A percentile compares a stretch with the other conserved stretches of the same genome.
Evolutionary conservation across 306 rosid genomes (phyloP).

Genomic region (Prosopis cineraria): DNA sequence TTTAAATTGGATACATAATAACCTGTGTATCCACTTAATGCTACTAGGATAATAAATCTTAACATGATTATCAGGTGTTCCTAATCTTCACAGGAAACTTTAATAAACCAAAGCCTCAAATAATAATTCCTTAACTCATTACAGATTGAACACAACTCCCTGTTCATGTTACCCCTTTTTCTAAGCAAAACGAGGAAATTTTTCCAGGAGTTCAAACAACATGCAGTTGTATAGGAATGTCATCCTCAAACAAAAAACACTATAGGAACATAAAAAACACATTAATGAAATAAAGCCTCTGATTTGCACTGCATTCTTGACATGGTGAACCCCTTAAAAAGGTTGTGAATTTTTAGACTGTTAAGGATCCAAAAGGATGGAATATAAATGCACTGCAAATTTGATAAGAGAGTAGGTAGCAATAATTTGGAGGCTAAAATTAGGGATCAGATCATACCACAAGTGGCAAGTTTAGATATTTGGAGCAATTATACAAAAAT

Average conservation of each 20-base stretch:
- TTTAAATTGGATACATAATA: background rate
- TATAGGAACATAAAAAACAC: background rate
- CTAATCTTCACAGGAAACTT: background rate
- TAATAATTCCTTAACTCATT: background rate
- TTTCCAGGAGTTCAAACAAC: background rate
- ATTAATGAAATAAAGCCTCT: background rate
- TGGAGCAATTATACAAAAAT: too few species aligned
- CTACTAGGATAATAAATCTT: background rate
- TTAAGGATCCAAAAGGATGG: too few species aligned
- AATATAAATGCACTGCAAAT: too few species aligned
- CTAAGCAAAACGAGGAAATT: background rate
- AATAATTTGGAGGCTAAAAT: too few species aligned
- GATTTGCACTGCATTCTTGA: background rate
- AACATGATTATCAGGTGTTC: background rate
- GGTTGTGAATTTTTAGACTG: background rate
- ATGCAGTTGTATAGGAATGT: background rate
- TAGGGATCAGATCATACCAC: too few species aligned
- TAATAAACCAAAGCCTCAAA: background rate
- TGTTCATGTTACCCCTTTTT: background rate
- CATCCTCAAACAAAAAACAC: background rate
- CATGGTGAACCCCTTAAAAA: background rate
- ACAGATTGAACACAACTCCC: background rate
- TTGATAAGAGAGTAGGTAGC: too few species aligned
- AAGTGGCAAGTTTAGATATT: too few species aligned
- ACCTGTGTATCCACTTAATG: background rate